These are phyloP conservation scores for Kluyveromyces sp. DNA, from an alignment of 1,139 yeast species.

Conservation along the genomic window DNA sequence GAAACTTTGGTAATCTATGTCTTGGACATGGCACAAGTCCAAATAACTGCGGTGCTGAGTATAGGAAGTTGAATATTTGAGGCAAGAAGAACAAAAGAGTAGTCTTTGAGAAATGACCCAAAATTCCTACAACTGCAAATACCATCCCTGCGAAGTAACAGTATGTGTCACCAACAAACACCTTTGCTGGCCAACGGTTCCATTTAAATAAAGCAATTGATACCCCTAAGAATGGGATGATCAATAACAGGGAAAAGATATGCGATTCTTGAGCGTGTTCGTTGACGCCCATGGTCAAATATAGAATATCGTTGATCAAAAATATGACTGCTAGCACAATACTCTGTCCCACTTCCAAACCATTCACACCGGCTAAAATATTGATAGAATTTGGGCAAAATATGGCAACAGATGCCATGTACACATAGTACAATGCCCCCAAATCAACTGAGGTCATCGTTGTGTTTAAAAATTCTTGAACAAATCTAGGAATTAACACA, in stretches of 20 bases:
- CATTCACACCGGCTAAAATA: slow-evolving; percentile 92
- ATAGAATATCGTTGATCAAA: slow-evolving; percentile 67
- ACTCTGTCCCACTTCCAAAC: slow-evolving; percentile 93
- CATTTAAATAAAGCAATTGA: slow-evolving; percentile 65
- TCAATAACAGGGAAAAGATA: slow-evolving; percentile 65
- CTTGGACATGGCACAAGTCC: slow-evolving; percentile 88
- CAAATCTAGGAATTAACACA: slow-evolving; percentile 73
- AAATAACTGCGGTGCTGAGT: slow-evolving; percentile 85
- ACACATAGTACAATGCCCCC: slow-evolving; percentile 70
- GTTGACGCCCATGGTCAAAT: slow-evolving; percentile 43
- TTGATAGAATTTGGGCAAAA: slow-evolving; percentile 97
- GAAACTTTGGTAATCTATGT: slow-evolving; percentile 80
- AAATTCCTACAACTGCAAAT: slow-evolving; percentile 91
- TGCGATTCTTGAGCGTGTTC: slow-evolving; percentile 77
- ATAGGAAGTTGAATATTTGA: slow-evolving; percentile 80
- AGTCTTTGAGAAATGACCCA: slow-evolving; percentile 95
- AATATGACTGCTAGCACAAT: slow-evolving; percentile 66
- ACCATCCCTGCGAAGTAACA: slow-evolving; percentile 99
- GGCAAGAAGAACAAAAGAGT: slow-evolving; percentile 78
- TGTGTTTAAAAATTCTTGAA: slow-evolving; percentile 35
- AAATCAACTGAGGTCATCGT: slow-evolving; percentile 52
- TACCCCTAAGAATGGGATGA: slow-evolving; percentile 84
- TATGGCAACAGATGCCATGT: slow-evolving; percentile 87
- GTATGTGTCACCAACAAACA: slow-evolving; percentile 96
- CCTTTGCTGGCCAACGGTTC: slow-evolving; percentile 88